These are phyloP conservation scores for Pyrenophora teres DNA, from an alignment of 2,329 filamentous ascomycete species.

Conservation along the genomic window DNA sequence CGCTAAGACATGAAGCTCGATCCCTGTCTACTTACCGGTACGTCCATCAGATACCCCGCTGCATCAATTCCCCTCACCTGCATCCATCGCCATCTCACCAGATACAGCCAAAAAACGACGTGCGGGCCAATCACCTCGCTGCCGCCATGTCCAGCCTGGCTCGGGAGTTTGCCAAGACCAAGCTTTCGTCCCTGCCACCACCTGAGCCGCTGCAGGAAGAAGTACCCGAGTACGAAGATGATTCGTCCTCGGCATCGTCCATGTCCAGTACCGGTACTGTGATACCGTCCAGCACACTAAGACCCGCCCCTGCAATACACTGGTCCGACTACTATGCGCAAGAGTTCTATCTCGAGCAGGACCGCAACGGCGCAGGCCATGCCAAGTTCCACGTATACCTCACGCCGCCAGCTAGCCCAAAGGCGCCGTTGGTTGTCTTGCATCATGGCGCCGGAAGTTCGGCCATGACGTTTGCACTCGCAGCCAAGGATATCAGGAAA, in stretches of 20 bases:
- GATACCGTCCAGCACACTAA: slow-evolving; percentile 74
- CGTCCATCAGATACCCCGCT: slow-evolving; percentile 11
- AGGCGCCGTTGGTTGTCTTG: slow-evolving; percentile 84
- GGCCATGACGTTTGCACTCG: slow-evolving; percentile 85
- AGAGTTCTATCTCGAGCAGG: slow-evolving; percentile 73
- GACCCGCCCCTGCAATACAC: slow-evolving; percentile 63
- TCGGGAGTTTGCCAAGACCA: slow-evolving; percentile 76
- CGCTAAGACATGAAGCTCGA: slow-evolving; percentile 14
- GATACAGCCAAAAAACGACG: slow-evolving; percentile 7
- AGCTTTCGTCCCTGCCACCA: slow-evolving; percentile 67
- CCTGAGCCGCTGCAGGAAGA: slow-evolving; percentile 54
- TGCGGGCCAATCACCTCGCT: slow-evolving; percentile 12
- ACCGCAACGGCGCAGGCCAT: slow-evolving; percentile 36
- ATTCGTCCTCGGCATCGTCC: slow-evolving; percentile 69
- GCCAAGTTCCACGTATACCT: slow-evolving; percentile 85
- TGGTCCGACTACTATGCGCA: slow-evolving; percentile 93
- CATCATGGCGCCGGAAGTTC: slow-evolving; percentile 96
- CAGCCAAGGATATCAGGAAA: slow-evolving; percentile 77
- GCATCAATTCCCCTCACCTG: slow-evolving; percentile 4
- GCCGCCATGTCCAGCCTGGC: slow-evolving; percentile 77
- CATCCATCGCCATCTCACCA: slow-evolving; percentile 12
- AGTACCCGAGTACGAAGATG: slow-evolving; percentile 57
- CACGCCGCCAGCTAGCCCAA: slow-evolving; percentile 70
- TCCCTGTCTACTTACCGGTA: slow-evolving; percentile 10
- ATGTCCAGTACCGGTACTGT: slow-evolving; percentile 92